phyloP scores from a whole-genome alignment of 148 eudicot species.

The Hydrangea macrophylla region DNA sequence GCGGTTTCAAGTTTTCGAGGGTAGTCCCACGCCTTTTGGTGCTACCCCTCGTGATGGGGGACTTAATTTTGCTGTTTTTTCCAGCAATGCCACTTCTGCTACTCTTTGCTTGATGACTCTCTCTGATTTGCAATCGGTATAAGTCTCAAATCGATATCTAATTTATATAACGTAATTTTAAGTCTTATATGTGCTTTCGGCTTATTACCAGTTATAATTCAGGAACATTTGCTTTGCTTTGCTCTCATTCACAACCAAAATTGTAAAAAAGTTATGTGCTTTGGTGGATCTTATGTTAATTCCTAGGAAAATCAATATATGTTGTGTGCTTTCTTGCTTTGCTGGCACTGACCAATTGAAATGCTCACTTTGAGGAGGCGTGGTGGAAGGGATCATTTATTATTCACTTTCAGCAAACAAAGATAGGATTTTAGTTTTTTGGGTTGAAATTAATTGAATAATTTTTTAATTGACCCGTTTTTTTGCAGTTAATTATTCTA shows the following conservation, averaged over 20 bases:
- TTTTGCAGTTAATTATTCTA: no score
- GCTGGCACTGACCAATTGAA: no score
- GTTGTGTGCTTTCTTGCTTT: no score
- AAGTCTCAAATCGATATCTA: background rate
- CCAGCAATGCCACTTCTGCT: conserved; percentile 68
- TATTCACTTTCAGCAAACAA: no score
- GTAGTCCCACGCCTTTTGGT: conserved; percentile 74
- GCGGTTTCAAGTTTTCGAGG: conserved; percentile 56
- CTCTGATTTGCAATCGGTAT: conserved; percentile 68
- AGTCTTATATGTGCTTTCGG: background rate
- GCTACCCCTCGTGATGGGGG: conserved; percentile 72
- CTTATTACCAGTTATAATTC: background rate
- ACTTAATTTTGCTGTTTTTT: conserved; percentile 74
- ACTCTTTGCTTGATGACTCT: conserved; percentile 65
- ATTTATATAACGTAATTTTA: background rate
- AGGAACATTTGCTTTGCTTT: background rate
- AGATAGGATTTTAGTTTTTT: no score
- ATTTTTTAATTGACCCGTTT: no score
- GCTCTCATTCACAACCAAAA: background rate
- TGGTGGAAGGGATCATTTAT: no score
- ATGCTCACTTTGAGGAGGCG: no score
- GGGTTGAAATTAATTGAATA: no score
- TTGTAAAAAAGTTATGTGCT: background rate
- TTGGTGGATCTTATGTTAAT: no score
- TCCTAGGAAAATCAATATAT: no score